Base-by-base conservation (phyloP, 2,329 filamentous ascomycete species). In the Talaromyces rugulosus region DNA sequence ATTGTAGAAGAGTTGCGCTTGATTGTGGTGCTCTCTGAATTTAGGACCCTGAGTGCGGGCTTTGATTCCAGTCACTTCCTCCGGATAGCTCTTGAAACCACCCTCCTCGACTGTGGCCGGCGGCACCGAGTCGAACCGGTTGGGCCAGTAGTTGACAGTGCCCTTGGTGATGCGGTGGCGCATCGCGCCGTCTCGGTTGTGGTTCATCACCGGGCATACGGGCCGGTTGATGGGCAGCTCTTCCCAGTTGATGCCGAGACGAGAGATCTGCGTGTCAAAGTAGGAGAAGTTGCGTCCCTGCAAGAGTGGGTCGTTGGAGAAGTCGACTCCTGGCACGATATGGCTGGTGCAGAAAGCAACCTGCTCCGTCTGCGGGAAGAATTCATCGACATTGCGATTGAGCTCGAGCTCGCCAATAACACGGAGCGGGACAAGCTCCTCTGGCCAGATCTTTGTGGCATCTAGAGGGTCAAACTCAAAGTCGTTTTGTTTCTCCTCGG, bases 391-490 rank as follows among this genome's bases (percentile, higher is more conserved):
- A 63, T 91, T 94, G 59, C 84, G 84, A 80, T 95, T 93, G 5
- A 96, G 82, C 71, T 93, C 88, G 0, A 96, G 72, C 74, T 93
- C 85, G 44, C 90, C 91, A 61, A 96, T 90, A 70, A 91, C 91
- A 7, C 88, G 84, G 23, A 94, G 82, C 0, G 91, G 91, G 0
- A 92, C 80, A 0, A 87, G 76, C 12, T 94, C 89, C 71, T 95
- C 89, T 0, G 91, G 91, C 90, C 91, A 95, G 30, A 94, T 75
- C 78, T 96, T 95, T 42, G 91, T 96, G 0, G 91, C 88, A 67
- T 96, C 91, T 1, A 96, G 83, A 33, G 94, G 88, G 69, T 95
- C 91, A 64, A 95, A 94, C 6, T 94, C 91, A 64, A 94, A 96
- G 16, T 90, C 85, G 64, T 94, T 81, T 71, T 91, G 85, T 56